A percentile compares a stretch with the other conserved stretches of the same genome.
These are phyloP conservation scores for Neopestalotiopsis sp. DNA, from an alignment of 2,329 filamentous ascomycete genomes.

Conservation along the genomic window DNA sequence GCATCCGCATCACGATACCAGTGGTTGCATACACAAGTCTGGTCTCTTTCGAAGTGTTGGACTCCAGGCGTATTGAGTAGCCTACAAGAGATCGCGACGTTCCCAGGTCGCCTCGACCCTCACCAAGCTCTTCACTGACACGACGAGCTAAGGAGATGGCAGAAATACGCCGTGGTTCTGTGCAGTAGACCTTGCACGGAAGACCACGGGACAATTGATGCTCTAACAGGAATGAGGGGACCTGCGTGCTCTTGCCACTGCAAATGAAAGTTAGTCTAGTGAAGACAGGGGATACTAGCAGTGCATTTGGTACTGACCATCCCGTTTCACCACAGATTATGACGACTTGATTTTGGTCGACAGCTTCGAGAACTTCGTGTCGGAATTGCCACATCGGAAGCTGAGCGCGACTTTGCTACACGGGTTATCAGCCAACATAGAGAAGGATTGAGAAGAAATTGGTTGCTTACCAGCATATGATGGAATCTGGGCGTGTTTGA, in stretches of 20 bases:
- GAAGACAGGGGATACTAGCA: constrained; percentile 3
- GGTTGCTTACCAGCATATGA: constrained; percentile 72
- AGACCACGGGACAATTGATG: constrained; percentile 82
- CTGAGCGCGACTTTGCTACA: constrained; percentile 69
- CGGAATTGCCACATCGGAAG: constrained; percentile 91
- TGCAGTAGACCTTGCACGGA: constrained; percentile 91
- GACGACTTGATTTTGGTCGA: constrained; percentile 82
- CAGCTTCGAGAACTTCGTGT: constrained; percentile 75
- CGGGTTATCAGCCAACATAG: background rate
- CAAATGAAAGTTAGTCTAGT: constrained; percentile 25
- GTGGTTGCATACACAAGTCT: constrained; percentile 88
- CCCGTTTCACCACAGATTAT: constrained; percentile 98
- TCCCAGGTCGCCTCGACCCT: constrained; percentile 81
- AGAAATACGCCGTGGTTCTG: constrained; percentile 93
- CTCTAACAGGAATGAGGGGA: constrained; percentile 93
- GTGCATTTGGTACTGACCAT: constrained; percentile 55
- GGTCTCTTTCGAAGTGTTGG: constrained; percentile 82
- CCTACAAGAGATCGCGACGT: constrained; percentile 85
- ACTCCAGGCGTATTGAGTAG: constrained; percentile 92
- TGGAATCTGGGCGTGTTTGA: constrained; percentile 68
- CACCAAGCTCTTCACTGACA: constrained; percentile 93
- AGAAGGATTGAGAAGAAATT: background rate
- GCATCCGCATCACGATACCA: constrained; percentile 96
- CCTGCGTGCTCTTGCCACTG: constrained; percentile 93
- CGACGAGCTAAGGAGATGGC: constrained; percentile 91